These are phyloP conservation scores for Zygosaccharomyces gambellarensis DNA, from an alignment of 805 yeast species.

Conservation along the genomic window DNA sequence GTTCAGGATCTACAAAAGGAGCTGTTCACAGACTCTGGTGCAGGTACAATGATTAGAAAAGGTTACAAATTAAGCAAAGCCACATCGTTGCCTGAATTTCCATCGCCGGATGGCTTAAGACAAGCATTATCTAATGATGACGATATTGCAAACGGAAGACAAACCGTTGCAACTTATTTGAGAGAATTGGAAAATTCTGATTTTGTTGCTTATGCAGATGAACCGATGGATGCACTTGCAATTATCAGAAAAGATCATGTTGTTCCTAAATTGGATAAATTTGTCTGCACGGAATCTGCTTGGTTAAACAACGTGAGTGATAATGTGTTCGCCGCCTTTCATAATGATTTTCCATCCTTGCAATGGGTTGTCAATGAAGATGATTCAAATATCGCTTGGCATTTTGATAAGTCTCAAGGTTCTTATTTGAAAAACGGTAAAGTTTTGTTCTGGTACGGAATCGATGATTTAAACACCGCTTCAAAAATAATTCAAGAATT, in stretches of 20 bases:
- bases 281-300: slow-evolving; percentile 80
- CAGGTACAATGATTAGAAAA: slow-evolving; percentile 96
- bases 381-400: slow-evolving; percentile 88
- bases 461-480: slow-evolving; percentile 56
- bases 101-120: slow-evolving; percentile 71
- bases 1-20: slow-evolving; percentile 95
- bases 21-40: slow-evolving; percentile 97
- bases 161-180: slow-evolving; percentile 77
- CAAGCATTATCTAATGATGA: slow-evolving; percentile 72
- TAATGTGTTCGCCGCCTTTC: slow-evolving; percentile 79
- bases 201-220: slow-evolving; percentile 87
- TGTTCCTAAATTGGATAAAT: slow-evolving; percentile 74
- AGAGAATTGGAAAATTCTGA: slow-evolving; percentile 56
- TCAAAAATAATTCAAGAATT: slow-evolving; percentile 59
- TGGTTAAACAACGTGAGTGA: slow-evolving; percentile 98
- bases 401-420: slow-evolving; percentile 88
- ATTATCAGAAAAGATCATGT: slow-evolving; percentile 56
- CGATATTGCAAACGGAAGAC: slow-evolving; percentile 62
- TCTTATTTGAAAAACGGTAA: slow-evolving; percentile 86
- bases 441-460: slow-evolving; percentile 92
- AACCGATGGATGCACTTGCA: slow-evolving; percentile 90
- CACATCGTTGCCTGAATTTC: slow-evolving; percentile 62
- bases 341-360: slow-evolving; percentile 63
- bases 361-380: slow-evolving; percentile 91
- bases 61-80: slow-evolving; percentile 84